These are phyloP conservation scores for Diversispora epigaea DNA, from an alignment of 192 early-diverging fungal genomes.

Conservation along the genomic window DNA sequence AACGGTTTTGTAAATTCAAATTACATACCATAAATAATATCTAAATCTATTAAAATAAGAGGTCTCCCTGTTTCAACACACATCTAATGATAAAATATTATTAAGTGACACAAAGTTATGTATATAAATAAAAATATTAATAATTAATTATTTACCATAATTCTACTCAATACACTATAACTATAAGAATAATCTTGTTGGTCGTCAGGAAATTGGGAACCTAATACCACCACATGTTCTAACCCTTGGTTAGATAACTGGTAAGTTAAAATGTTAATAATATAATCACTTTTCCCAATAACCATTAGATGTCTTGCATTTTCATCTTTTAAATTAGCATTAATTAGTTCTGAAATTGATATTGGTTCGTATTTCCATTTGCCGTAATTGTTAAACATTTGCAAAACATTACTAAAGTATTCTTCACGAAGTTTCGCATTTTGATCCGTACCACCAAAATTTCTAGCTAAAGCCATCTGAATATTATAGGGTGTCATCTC, in stretches of 20 bases:
- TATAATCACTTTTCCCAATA: constrained; percentile 27
- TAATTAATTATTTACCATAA: constrained; percentile 5
- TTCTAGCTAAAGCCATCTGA: constrained; percentile 30
- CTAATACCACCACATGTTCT: constrained; percentile 21
- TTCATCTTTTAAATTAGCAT: constrained; percentile 16
- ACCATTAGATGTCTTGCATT: constrained; percentile 18
- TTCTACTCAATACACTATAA: constrained; percentile 20
- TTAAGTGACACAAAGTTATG: neutral
- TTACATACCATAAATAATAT: constrained; percentile 21
- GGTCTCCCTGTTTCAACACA: constrained; percentile 27
- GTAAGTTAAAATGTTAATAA: constrained; percentile 17
- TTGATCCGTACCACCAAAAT: constrained; percentile 24
- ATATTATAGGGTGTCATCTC: neutral
- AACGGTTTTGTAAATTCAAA: neutral
- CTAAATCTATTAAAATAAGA: constrained; percentile 26
- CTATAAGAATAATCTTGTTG: constrained; percentile 4
- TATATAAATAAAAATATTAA: neutral
- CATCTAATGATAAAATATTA: constrained; percentile 1
- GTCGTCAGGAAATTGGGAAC: constrained; percentile 31
- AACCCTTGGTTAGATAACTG: neutral
- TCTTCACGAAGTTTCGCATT: neutral
- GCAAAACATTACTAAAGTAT: constrained; percentile 5
- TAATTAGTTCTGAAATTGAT: neutral
- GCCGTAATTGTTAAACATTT: neutral
- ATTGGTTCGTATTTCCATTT: neutral